Evolutionary conservation across 495 filamentous ascomycete genomes (phyloP).

Genomic region (Barbatosphaeria neglecta): DNA sequence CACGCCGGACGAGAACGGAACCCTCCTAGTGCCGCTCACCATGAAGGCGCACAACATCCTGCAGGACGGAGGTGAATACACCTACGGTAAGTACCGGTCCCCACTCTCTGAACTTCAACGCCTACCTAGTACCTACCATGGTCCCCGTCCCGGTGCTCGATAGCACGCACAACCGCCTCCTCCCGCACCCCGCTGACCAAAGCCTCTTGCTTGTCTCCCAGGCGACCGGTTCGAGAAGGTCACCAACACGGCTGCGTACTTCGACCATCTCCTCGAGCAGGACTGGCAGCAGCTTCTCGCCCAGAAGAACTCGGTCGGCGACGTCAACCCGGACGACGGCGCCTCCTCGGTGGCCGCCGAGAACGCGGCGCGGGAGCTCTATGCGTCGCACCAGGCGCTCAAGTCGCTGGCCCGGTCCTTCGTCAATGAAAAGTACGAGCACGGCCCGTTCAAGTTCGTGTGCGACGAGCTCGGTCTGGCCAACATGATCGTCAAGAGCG

Average conservation of each 20-base stretch:
- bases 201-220: conserved; percentile 10
- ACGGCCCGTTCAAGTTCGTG: conserved; percentile 7
- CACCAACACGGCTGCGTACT: conserved; percentile 18
- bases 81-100: conserved; percentile 17
- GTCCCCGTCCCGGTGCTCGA: too few species aligned
- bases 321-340: conserved; percentile 12
- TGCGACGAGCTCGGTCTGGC: conserved; percentile 20
- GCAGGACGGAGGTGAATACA: conserved; percentile 23
- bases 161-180: too few species aligned
- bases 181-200: background rate
- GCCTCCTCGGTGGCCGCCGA: too few species aligned
- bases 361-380: too few species aligned
- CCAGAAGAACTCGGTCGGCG: conserved; percentile 20
- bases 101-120: background rate
- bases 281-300: conserved; percentile 22
- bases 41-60: conserved; percentile 21
- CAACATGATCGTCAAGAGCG: conserved; percentile 20
- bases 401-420: conserved; percentile 12
- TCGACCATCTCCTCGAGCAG: conserved; percentile 18
- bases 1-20: background rate
- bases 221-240: conserved; percentile 22
- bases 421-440: conserved; percentile 17
- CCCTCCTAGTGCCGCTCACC: conserved; percentile 16
- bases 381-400: too few species aligned
- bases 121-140: too few species aligned